These are phyloP conservation scores for Erythrobasidium yunnanense DNA, from an alignment of 768 basidiomycete genomes.

Conservation along the genomic window DNA sequence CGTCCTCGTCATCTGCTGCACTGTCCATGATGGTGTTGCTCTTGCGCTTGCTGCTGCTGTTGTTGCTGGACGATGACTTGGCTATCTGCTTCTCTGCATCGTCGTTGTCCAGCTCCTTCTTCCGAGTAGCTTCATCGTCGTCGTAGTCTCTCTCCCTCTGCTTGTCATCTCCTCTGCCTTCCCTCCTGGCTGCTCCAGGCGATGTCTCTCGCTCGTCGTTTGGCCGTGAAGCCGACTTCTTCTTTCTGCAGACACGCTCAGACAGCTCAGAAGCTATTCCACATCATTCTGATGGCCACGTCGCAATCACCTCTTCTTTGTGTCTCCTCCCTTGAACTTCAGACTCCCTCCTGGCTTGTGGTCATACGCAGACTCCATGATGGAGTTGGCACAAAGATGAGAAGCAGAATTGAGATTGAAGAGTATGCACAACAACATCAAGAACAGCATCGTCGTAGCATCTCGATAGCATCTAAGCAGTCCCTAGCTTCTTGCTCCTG, in stretches of 20 bases:
- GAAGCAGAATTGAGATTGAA: too few species aligned
- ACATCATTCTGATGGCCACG: too few species aligned
- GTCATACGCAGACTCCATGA: slow-evolving; percentile 23
- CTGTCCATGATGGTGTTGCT: not conserved
- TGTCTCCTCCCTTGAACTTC: slow-evolving; percentile 43
- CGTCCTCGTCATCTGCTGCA: not conserved
- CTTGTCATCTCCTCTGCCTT: not conserved
- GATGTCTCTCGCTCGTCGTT: not conserved
- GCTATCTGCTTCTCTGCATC: not conserved
- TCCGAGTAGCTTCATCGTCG: not conserved
- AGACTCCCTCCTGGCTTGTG: slow-evolving; percentile 4
- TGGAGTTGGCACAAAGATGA: not conserved
- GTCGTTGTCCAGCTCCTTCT: not conserved
- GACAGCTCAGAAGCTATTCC: too few species aligned
- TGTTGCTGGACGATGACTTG: not conserved
- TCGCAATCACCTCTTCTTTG: too few species aligned
- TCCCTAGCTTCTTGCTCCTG: slow-evolving; percentile 37
- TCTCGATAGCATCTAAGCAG: too few species aligned
- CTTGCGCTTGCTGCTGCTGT: not conserved
- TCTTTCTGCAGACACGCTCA: slow-evolving; percentile 54
- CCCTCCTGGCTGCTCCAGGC: not conserved
- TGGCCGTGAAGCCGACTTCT: slow-evolving; percentile 53
- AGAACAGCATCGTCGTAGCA: too few species aligned
- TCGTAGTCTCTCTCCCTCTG: not conserved
- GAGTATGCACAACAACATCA: too few species aligned